These are phyloP conservation scores for Aspergillus intermedius DNA, from an alignment of 2,329 filamentous ascomycete species.

Conservation along the genomic window DNA sequence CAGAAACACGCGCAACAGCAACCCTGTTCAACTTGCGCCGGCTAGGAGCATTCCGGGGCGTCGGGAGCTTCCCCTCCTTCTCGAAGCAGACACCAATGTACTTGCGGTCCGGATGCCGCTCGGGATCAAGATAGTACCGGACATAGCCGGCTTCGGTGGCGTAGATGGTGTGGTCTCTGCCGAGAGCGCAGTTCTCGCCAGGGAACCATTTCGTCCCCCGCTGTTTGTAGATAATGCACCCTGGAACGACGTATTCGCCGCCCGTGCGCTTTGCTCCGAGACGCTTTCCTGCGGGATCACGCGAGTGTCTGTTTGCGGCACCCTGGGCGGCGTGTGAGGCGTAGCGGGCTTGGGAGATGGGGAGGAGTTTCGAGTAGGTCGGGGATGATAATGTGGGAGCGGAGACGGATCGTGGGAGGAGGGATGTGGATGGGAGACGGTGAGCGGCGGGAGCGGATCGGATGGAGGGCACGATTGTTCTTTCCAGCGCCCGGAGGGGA, in stretches of 20 bases:
- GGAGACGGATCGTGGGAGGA: conserved; percentile 24
- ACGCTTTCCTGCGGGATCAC: conserved; percentile 72
- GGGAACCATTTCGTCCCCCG: conserved; percentile 91
- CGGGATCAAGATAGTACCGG: conserved; percentile 89
- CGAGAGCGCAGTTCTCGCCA: conserved; percentile 91
- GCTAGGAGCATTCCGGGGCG: conserved; percentile 65
- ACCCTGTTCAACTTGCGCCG: conserved; percentile 71
- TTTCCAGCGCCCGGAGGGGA: conserved; percentile 34
- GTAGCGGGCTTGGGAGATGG: conserved; percentile 48
- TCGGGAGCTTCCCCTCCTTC: conserved; percentile 71
- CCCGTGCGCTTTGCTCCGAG: conserved; percentile 89
- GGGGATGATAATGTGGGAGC: conserved; percentile 18
- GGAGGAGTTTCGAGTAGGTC: conserved; percentile 20
- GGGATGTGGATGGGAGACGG: conserved; percentile 20
- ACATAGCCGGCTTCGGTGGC: conserved; percentile 81
- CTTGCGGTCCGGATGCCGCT: conserved; percentile 73
- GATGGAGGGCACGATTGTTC: conserved; percentile 26
- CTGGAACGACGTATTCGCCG: conserved; percentile 88
- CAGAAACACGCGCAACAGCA: conserved; percentile 36
- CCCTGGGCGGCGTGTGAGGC: conserved; percentile 61
- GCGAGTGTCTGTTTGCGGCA: conserved; percentile 59
- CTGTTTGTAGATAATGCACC: conserved; percentile 97
- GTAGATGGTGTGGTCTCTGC: conserved; percentile 93
- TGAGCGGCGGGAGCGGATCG: conserved; percentile 18
- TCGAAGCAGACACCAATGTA: conserved; percentile 93